A percentile compares a stretch with the other conserved stretches of the same genome.
These are phyloP conservation scores for Cymbopogon flexuosus DNA, from an alignment of 202 grass and related monocot species.

Conservation along the genomic window DNA sequence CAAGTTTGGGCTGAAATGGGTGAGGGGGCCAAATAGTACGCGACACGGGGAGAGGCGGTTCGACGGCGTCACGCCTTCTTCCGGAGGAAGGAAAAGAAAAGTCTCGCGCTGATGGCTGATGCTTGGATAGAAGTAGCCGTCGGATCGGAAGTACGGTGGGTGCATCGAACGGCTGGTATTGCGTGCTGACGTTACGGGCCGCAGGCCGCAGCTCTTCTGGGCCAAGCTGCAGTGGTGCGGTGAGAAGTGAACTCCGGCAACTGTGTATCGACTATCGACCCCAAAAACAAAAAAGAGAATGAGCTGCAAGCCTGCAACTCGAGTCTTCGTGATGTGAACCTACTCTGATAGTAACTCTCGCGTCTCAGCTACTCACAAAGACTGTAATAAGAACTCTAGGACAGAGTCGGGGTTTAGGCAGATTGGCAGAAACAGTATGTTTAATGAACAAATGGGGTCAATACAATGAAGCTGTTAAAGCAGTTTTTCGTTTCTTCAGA, in stretches of 20 bases:
- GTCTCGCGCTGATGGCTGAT: neutral
- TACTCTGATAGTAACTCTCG: no score
- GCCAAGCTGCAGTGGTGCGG: no score
- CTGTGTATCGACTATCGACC: no score
- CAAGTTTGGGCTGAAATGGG: neutral
- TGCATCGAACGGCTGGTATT: conserved; percentile 3
- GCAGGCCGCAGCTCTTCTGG: neutral
- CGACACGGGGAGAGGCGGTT: neutral
- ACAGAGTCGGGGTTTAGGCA: neutral
- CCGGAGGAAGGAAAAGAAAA: neutral
- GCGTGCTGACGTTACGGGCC: neutral
- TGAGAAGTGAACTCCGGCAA: no score
- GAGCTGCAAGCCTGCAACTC: no score
- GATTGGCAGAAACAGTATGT: neutral
- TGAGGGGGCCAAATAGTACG: neutral
- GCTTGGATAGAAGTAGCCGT: neutral
- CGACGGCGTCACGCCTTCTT: conserved; percentile 12
- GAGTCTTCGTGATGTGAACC: no score
- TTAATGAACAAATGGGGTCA: neutral
- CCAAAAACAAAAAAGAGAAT: no score
- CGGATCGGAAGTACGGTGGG: neutral
- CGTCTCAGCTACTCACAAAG: no score
- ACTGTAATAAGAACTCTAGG: no score
- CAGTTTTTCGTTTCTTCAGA: neutral
- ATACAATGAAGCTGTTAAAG: neutral